These are phyloP conservation scores for Xerocomus tenax DNA, from an alignment of 1,284 basidiomycete species.

Conservation along the genomic window DNA sequence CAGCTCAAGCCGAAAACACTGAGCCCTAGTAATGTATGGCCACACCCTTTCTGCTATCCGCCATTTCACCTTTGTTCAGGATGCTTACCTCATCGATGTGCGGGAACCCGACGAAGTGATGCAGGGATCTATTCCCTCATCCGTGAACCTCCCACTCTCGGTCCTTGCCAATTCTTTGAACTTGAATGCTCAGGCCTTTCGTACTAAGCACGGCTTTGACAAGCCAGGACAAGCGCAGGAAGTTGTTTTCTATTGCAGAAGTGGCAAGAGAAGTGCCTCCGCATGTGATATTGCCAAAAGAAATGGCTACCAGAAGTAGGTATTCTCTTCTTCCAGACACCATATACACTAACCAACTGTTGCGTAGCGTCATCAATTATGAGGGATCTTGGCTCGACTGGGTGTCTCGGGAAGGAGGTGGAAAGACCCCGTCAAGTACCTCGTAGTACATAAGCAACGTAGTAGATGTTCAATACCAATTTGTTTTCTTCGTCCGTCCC, in stretches of 20 bases:
- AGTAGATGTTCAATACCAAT: not conserved
- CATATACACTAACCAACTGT: not conserved
- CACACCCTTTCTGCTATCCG: not conserved
- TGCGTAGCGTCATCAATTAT: constrained; percentile 71
- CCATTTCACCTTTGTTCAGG: constrained; percentile 35
- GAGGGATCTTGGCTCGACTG: constrained; percentile 91
- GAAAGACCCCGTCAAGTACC: constrained; percentile 7
- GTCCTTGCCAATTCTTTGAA: constrained; percentile 66
- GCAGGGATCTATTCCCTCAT: constrained; percentile 90
- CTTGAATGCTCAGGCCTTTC: constrained; percentile 54
- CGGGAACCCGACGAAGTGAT: constrained; percentile 90
- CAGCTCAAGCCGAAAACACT: constrained; percentile 78
- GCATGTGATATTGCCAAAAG: constrained; percentile 80
- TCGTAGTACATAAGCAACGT: constrained; percentile 5
- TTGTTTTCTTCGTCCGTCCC: not conserved
- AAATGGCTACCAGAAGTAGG: constrained; percentile 80
- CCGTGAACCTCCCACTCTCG: constrained; percentile 89
- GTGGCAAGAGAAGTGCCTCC: constrained; percentile 76
- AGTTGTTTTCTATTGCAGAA: constrained; percentile 90
- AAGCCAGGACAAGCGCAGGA: constrained; percentile 75
- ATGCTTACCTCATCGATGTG: constrained; percentile 84
- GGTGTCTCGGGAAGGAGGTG: constrained; percentile 54
- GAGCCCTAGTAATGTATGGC: constrained; percentile 70
- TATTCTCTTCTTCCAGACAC: constrained; percentile 3
- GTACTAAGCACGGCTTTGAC: constrained; percentile 69